A percentile compares a stretch with the other conserved stretches of the same genome.
These are phyloP conservation scores for Azolla pinnata DNA, from an alignment of 75 land plant genomes.

Conservation along the genomic window DNA sequence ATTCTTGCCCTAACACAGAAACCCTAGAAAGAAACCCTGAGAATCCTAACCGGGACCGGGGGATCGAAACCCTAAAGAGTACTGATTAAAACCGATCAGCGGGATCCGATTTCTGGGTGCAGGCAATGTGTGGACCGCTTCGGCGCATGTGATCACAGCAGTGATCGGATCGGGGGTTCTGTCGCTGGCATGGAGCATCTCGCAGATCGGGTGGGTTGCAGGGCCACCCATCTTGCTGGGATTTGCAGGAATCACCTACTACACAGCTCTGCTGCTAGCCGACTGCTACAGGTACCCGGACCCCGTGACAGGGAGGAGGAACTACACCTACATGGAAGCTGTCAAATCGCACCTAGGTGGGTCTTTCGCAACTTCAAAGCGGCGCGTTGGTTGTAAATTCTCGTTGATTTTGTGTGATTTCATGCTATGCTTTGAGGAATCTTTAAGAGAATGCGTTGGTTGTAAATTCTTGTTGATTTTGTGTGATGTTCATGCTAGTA, in stretches of 20 bases:
- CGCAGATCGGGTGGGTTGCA: slow-evolving; percentile 47
- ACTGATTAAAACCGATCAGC: no score
- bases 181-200: slow-evolving; percentile 57
- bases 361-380: no score
- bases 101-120: no score
- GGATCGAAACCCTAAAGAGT: no score
- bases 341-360: slow-evolving; percentile 38
- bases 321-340: slow-evolving; percentile 40
- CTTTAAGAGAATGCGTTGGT: no score
- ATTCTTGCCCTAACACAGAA: no score
- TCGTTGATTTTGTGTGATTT: no score
- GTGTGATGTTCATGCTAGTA: neutral
- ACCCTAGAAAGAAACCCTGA: no score
- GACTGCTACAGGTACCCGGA: slow-evolving; percentile 30
- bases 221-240: slow-evolving; percentile 23
- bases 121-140: slow-evolving; percentile 42
- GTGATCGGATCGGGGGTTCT: slow-evolving; percentile 61
- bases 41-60: no score
- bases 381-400: no score
- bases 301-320: slow-evolving; percentile 30
- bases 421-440: no score
- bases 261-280: slow-evolving; percentile 21
- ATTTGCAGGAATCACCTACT: slow-evolving; percentile 31
- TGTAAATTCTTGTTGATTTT: neutral
- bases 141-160: slow-evolving; percentile 49